Percentiles rank a stretch among this genome's conserved stretches.
These are phyloP conservation scores for Teratosphaeria destructans DNA, from an alignment of 2,329 filamentous ascomycete species.

Conservation along the genomic window DNA sequence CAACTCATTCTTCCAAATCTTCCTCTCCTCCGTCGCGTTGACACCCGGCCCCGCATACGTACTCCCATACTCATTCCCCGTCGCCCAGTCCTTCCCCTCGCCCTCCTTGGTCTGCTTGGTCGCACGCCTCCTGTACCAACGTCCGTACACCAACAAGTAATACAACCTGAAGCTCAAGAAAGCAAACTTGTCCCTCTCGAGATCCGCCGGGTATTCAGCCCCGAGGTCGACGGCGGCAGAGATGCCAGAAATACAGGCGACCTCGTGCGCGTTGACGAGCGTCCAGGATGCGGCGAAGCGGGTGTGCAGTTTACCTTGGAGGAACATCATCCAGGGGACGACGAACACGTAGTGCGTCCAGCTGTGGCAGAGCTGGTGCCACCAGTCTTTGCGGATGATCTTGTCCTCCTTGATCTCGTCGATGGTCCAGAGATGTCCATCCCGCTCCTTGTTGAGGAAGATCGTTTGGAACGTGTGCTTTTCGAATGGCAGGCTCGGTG, in stretches of 20 bases:
- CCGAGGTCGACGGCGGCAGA: slow-evolving; percentile 60
- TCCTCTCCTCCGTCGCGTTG: slow-evolving; percentile 38
- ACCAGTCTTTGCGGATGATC: slow-evolving; percentile 55
- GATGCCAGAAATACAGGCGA: slow-evolving; percentile 61
- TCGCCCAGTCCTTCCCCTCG: slow-evolving; percentile 46
- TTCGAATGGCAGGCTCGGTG: slow-evolving; percentile 41
- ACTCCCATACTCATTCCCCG: slow-evolving; percentile 46
- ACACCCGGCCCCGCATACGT: slow-evolving; percentile 52
- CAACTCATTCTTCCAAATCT: slow-evolving; percentile 43
- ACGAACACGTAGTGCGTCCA: slow-evolving; percentile 56
- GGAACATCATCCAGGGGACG: slow-evolving; percentile 61
- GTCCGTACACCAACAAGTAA: slow-evolving; percentile 50
- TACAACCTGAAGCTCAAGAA: slow-evolving; percentile 52
- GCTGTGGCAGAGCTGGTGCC: slow-evolving; percentile 55
- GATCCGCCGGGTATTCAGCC: slow-evolving; percentile 51
- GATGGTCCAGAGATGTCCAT: slow-evolving; percentile 48
- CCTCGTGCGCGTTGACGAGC: slow-evolving; percentile 58
- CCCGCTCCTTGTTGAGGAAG: slow-evolving; percentile 49
- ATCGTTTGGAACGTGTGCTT: slow-evolving; percentile 62
- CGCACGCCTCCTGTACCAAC: slow-evolving; percentile 44
- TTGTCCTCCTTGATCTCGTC: slow-evolving; percentile 49
- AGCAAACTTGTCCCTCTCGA: slow-evolving; percentile 53
- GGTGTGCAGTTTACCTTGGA: slow-evolving; percentile 55
- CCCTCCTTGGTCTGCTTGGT: slow-evolving; percentile 31
- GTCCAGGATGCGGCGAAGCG: slow-evolving; percentile 59